phyloP scores from a whole-genome alignment of 352 stramenopile species.

The Phytophthora quininea region DNA sequence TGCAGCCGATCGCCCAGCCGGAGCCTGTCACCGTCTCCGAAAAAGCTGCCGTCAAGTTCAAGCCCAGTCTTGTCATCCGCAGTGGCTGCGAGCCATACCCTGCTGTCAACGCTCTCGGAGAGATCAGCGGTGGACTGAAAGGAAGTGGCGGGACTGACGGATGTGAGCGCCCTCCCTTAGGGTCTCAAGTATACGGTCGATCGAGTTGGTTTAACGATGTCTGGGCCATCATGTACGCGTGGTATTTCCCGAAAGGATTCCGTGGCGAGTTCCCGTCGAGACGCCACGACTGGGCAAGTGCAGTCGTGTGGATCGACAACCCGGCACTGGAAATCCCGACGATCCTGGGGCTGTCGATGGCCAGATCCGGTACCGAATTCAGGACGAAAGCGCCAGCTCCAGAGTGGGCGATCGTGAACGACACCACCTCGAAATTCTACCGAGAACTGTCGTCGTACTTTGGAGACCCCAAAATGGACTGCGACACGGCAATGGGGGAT shows the following conservation, averaged over 20 bases:
- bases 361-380: conserved; percentile 8
- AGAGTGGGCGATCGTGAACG: conserved; percentile 11
- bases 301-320: conserved; percentile 21
- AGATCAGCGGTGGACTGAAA: background rate
- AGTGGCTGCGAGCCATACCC: background rate
- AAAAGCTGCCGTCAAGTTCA: background rate
- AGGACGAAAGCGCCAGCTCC: conserved; percentile 2
- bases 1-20: background rate
- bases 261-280: conserved; percentile 3
- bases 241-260: conserved; percentile 27
- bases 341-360: conserved; percentile 15
- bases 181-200: conserved; percentile 23
- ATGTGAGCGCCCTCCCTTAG: conserved; percentile 8
- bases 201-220: conserved; percentile 16
- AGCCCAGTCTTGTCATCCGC: background rate
- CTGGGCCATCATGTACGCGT: conserved; percentile 23
- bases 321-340: conserved; percentile 3
- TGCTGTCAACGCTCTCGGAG: background rate
- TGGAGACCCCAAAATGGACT: background rate
- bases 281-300: conserved; percentile 23
- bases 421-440: conserved; percentile 10
- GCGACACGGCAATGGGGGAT: background rate
- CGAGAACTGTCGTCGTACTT: background rate
- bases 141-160: conserved; percentile 1
- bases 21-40: background rate